phyloP scores from a whole-genome alignment of 345 rosid genomes.

The Microcos paniculata region DNA sequence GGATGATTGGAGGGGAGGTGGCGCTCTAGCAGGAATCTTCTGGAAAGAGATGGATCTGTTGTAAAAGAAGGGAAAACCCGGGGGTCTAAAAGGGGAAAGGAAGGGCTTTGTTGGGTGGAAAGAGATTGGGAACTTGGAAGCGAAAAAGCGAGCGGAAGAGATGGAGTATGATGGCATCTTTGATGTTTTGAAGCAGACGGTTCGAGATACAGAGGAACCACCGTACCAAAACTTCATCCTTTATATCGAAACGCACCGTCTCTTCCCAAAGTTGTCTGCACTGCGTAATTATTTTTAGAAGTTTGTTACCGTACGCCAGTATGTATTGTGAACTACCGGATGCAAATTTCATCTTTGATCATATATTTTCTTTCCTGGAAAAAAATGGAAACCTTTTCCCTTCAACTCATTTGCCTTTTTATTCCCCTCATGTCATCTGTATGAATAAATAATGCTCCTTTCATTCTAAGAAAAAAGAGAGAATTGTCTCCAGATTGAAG shows the following conservation, averaged over 20 bases:
- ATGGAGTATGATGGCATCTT: slow-evolving; percentile 20
- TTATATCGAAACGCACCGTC: background rate
- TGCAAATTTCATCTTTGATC: too few species aligned
- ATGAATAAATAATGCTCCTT: too few species aligned
- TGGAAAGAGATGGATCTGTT: slow-evolving; percentile 47
- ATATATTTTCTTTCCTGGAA: too few species aligned
- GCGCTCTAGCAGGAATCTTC: slow-evolving; percentile 29
- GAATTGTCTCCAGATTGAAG: too few species aligned
- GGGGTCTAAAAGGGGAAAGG: slow-evolving; percentile 23
- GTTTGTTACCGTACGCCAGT: too few species aligned
- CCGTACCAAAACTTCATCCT: background rate
- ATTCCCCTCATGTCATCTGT: too few species aligned
- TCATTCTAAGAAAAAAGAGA: too few species aligned
- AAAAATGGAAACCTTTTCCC: too few species aligned
- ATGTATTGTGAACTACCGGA: too few species aligned
- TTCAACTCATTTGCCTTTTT: too few species aligned
- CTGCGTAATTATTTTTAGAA: background rate
- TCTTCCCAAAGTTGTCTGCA: background rate
- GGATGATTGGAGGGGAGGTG: slow-evolving; percentile 27
- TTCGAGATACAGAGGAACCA: background rate
- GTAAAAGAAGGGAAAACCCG: slow-evolving; percentile 22
- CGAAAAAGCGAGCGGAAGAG: slow-evolving; percentile 34
- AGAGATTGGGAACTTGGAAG: slow-evolving; percentile 36
- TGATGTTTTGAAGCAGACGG: background rate
- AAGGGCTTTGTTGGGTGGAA: slow-evolving; percentile 16